phyloP scores from a whole-genome alignment of 139 green algal genomes.

The Dunaliella primolecta region DNA sequence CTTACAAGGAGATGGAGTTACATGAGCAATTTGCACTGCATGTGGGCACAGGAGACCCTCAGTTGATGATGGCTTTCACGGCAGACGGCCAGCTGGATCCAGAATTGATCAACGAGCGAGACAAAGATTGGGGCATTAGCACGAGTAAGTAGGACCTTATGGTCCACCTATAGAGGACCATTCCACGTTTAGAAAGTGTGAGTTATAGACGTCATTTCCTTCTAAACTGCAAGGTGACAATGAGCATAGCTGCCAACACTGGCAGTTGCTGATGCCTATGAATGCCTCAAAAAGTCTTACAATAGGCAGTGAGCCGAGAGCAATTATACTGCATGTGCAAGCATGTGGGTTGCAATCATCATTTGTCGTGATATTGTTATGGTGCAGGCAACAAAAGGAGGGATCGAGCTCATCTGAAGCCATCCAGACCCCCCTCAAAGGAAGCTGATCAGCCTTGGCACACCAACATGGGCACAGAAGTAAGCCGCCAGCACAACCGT shows the following conservation, averaged over 20 bases:
- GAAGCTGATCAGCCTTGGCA: neutral
- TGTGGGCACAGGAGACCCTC: conserved; percentile 49
- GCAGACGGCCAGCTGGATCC: conserved; percentile 51
- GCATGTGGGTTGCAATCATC: neutral
- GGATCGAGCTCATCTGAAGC: neutral
- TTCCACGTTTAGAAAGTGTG: neutral
- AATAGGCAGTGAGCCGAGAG: neutral
- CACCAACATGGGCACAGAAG: neutral
- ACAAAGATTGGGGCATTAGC: conserved; percentile 29
- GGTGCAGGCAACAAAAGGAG: neutral
- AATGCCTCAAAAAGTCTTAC: neutral
- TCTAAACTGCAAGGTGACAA: too few relatives aligned
- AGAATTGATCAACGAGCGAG: conserved; percentile 28
- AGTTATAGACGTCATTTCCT: neutral
- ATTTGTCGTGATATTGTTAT: neutral
- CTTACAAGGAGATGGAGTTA: too few relatives aligned
- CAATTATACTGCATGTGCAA: neutral
- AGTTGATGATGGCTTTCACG: conserved; percentile 72
- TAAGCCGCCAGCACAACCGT: too few relatives aligned
- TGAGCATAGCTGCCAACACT: neutral
- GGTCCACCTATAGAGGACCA: neutral
- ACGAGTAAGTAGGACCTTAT: conserved; percentile 8
- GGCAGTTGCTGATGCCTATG: too few relatives aligned
- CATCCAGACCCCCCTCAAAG: neutral
- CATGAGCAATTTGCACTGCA: too few relatives aligned